Evolutionary conservation across 1,284 basidiomycete genomes (phyloP).

Genomic region (Papiliotrema terrestris): DNA sequence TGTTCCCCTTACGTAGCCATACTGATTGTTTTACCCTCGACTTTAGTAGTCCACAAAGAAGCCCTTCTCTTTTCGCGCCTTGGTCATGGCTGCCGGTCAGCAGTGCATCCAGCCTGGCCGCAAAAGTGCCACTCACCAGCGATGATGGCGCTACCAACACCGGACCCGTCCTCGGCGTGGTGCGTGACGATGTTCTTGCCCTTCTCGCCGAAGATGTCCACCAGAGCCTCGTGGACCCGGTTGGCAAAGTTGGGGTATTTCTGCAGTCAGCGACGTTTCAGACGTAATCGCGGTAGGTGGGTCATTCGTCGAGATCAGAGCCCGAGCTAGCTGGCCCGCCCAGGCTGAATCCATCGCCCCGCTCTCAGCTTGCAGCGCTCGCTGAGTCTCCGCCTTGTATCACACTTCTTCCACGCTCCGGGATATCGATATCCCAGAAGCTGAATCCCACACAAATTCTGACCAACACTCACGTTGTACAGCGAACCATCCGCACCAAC

Average conservation of each 20-base stretch:
- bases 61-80: slow-evolving; percentile 55
- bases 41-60: slow-evolving; percentile 34
- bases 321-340: too few species aligned
- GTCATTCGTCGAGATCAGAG: too few species aligned
- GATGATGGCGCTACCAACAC: slow-evolving; percentile 93
- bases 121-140: slow-evolving; percentile 60
- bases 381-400: too few species aligned
- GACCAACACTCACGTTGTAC: slow-evolving; percentile 67
- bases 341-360: too few species aligned
- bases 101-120: not conserved
- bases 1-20: too few species aligned
- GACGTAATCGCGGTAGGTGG: too few species aligned
- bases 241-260: slow-evolving; percentile 94
- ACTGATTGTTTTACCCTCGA: not conserved
- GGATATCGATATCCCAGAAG: too few species aligned
- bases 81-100: slow-evolving; percentile 58
- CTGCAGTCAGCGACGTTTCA: slow-evolving; percentile 48
- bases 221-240: slow-evolving; percentile 79
- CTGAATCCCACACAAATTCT: too few species aligned
- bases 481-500: slow-evolving; percentile 90
- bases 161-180: slow-evolving; percentile 91
- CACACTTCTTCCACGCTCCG: too few species aligned
- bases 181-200: slow-evolving; percentile 82
- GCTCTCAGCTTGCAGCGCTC: too few species aligned
- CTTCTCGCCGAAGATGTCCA: slow-evolving; percentile 90